Evolutionary conservation across 352 stramenopile species (phyloP).

Genomic region (Pythium sukuiense): DNA sequence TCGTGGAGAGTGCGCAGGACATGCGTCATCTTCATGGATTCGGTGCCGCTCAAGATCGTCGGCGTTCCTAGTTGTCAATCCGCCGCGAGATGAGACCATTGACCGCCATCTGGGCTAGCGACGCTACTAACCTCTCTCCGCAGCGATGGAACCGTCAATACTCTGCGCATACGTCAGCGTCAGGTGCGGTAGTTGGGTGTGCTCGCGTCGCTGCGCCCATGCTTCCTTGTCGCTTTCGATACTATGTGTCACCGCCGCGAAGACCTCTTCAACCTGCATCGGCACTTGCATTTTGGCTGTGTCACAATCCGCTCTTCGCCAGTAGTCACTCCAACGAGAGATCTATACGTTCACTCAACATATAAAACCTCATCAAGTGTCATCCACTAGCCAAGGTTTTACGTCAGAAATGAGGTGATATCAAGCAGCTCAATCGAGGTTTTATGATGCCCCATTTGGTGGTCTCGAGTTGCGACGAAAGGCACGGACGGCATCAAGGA

Average conservation of each 20-base stretch:
- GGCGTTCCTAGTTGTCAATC: constrained; percentile 39
- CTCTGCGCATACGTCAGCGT: constrained; percentile 91
- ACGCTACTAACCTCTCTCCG: constrained; percentile 43
- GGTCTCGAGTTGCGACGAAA: constrained; percentile 15
- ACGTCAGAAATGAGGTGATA: neutral
- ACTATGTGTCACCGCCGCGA: constrained; percentile 30
- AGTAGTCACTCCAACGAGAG: neutral
- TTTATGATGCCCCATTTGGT: constrained; percentile 26
- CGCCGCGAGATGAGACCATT: neutral
- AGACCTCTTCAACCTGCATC: constrained; percentile 31
- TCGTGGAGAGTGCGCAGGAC: constrained; percentile 81
- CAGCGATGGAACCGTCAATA: constrained; percentile 83
- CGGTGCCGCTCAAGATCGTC: constrained; percentile 64
- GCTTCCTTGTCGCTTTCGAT: constrained; percentile 32
- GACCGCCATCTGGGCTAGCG: neutral
- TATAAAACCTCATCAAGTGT: constrained; percentile 19
- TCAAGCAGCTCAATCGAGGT: constrained; percentile 20
- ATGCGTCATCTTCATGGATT: constrained; percentile 89
- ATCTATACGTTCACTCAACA: constrained; percentile 15
- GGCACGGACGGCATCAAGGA: constrained; percentile 9
- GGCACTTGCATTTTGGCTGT: too few species aligned
- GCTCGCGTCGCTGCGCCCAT: constrained; percentile 21
- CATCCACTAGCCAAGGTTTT: neutral
- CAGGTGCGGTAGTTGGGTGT: constrained; percentile 40
- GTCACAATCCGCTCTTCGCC: neutral